These are phyloP conservation scores for Penicillium bovifimosum DNA, from an alignment of 495 filamentous ascomycete genomes.

Conservation along the genomic window DNA sequence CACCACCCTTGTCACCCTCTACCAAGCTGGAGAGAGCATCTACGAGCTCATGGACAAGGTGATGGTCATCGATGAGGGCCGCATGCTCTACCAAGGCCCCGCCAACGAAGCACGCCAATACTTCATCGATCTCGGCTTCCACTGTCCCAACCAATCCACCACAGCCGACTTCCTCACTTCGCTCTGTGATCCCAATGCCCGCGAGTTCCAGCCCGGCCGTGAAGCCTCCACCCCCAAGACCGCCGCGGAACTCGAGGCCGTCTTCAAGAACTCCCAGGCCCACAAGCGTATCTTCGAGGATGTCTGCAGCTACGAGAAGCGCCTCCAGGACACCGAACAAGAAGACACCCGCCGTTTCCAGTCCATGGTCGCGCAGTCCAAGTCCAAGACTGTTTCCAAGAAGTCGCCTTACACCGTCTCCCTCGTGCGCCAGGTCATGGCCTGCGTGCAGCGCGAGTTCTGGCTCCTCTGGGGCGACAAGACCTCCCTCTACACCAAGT, in stretches of 20 bases:
- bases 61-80: constrained; percentile 59
- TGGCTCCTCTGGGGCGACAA: constrained; percentile 71
- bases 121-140: constrained; percentile 64
- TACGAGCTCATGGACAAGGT: constrained; percentile 81
- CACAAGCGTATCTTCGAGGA: constrained; percentile 52
- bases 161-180: constrained; percentile 73
- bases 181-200: constrained; percentile 68
- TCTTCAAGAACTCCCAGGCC: constrained; percentile 49
- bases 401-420: constrained; percentile 69
- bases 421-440: constrained; percentile 59
- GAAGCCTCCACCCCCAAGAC: constrained; percentile 60
- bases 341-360: constrained; percentile 67
- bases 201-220: constrained; percentile 57
- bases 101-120: constrained; percentile 59
- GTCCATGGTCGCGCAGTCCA: constrained; percentile 57
- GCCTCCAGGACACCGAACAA: constrained; percentile 53
- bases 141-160: constrained; percentile 61
- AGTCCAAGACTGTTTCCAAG: constrained; percentile 62
- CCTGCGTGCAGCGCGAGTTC: constrained; percentile 68
- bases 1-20: constrained; percentile 78
- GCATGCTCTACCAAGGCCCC: constrained; percentile 61
- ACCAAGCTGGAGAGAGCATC: constrained; percentile 79
- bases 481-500: constrained; percentile 67
- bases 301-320: constrained; percentile 54
- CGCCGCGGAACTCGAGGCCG: constrained; percentile 55